Base-by-base conservation (phyloP, 257 asterid genomes). In the Capsicum pubescens region DNA sequence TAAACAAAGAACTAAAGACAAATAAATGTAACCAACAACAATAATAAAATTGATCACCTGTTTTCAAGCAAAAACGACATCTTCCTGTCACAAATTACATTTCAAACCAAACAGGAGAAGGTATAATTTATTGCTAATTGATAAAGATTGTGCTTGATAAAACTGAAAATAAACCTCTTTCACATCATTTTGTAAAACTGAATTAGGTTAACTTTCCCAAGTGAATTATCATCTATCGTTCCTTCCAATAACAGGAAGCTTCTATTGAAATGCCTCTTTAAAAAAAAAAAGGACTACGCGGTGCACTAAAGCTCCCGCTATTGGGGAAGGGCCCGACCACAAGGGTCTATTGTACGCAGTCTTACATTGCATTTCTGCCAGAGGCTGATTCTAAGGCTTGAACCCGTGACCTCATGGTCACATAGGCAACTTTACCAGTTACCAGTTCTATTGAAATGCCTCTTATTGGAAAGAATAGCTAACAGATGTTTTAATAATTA, bases 71-170 rank as follows among this genome's bases (percentile, higher is more conserved):
- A 48, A 39, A 70, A 48, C 9, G 56, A 70, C 50, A 70, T 69
- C n/a, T 72, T 72, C 7, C 42, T 17, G 12, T 72, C 59, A n/a
- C 58, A n/a, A 69, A 68, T 68, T 68, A 19, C 55, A 71, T 71
- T 71, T 57, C 79, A 71, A 71, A 71, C 26, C 79, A 71, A 46
- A 44, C 79, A 44, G 80, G 80, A 72, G 59, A 48, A 72, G 48
- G 57, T 72, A 46, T 3, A 72, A 68, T 68, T 26, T 26, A 26
- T 26, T 26, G 76, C n/a, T 39, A 39, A 68, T 36, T 7, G 13
- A 68, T 68, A 68, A 15, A 36, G 52, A 15, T 15, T 36, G 52
- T 39, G 10, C 26, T 68, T 36, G 50, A 36, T 68, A 68, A 68
- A 36, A 68, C 16, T 42, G 78, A 42, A 70, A 70, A 16, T 42